Base-by-base conservation (phyloP, 2,329 filamentous ascomycete species). In the Celoporthe dispersa region DNA sequence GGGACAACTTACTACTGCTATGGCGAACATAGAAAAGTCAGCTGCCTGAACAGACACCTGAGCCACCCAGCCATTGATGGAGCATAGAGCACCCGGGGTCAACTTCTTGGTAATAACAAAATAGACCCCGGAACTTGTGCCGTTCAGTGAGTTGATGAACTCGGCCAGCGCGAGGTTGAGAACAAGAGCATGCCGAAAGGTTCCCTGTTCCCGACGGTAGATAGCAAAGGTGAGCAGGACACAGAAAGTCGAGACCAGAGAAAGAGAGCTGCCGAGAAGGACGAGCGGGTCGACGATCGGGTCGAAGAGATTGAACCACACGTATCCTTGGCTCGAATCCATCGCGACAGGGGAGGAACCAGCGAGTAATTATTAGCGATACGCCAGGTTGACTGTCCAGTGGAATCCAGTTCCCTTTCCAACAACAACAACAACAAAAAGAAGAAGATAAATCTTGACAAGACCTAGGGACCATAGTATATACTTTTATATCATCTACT, bases 11-110 rank as follows among this genome's bases (percentile, higher is more conserved):
- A 81, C 77, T 16, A 84, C 76, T 22, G 82, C 78, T 31, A 85
- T 84, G 35, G 82, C 80, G 19, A 85, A 76, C 66, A 85, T 82
- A 31, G 79, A 81, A 70, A 84, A 81, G 67, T 82, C 80, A 37
- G 77, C 78, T 5, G 81, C 80, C 73, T 84, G 82, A 14, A 84
- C 83, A 2, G 80, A 82, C 57, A 84, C 76, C 68, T 85, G 84
- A 35, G 81, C 81, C 51, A 84, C 70, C 75, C 80, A 83, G 41
- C 82, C 83, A 73, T 84, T 85, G 31, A 80, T 70, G 11, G 77
- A 76, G 71, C 83, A 85, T 3, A 77, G 78, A 0, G 73, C 19
- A 8, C 80, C 79, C 16, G 76, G 70, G 3, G 64, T 51, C 19
- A 81, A 72, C 14, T 76, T 71, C 0, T 70, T 72, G 37, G 76